A percentile compares a stretch with the other conserved stretches of the same genome.
Evolutionary conservation across 805 yeast species (phyloP).

Genomic region (Allodekkera sacchari): DNA sequence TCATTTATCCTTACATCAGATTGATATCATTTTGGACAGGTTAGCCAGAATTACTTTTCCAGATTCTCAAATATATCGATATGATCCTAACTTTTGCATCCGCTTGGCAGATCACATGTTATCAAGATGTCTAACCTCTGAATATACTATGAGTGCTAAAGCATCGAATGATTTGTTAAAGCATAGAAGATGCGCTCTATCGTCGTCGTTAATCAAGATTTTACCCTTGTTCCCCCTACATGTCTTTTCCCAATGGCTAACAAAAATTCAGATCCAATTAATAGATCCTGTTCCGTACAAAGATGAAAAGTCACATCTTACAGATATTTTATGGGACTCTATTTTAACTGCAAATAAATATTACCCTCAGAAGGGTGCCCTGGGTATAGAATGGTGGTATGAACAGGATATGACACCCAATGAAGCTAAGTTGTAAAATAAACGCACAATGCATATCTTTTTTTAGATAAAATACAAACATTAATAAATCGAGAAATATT

Average conservation of each 20-base stretch:
- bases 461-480: neutral
- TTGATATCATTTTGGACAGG: constrained; percentile 48
- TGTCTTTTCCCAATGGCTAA: constrained; percentile 38
- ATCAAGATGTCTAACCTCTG: constrained; percentile 26
- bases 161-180: neutral
- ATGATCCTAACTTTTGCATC: constrained; percentile 20
- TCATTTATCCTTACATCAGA: constrained; percentile 43
- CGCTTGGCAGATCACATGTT: constrained; percentile 36
- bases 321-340: constrained; percentile 40
- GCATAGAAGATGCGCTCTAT: constrained; percentile 34
- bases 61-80: constrained; percentile 24
- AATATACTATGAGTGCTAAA: neutral
- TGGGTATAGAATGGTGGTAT: constrained; percentile 62
- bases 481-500: neutral
- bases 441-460: neutral
- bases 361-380: constrained; percentile 46
- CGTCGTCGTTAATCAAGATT: constrained; percentile 38
- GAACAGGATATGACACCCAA: constrained; percentile 21
- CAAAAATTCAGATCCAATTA: constrained; percentile 28
- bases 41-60: constrained; percentile 38
- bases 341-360: constrained; percentile 42
- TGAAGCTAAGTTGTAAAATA: neutral
- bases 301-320: constrained; percentile 32
- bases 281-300: constrained; percentile 18
- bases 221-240: constrained; percentile 44